phyloP scores from a whole-genome alignment of 139 green algal genomes.

The Spirogloea muscicola region DNA sequence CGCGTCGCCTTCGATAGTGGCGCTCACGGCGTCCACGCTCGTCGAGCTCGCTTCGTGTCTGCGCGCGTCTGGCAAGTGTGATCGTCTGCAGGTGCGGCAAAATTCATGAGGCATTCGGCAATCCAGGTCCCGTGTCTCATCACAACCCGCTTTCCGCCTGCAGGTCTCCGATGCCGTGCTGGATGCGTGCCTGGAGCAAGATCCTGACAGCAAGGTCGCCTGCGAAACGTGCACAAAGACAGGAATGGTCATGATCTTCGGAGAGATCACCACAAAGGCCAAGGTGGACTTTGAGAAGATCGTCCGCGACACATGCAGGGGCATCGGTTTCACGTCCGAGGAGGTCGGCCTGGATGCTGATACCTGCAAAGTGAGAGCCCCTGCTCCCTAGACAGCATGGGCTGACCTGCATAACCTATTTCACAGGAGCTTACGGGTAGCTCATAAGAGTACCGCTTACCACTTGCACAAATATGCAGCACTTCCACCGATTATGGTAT shows the following conservation, averaged over 20 bases:
- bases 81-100: no score
- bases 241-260: slow-evolving; percentile 99
- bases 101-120: no score
- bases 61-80: no score
- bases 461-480: no score
- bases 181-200: slow-evolving; percentile 87
- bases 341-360: slow-evolving; percentile 91
- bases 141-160: no score
- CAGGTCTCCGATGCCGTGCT: slow-evolving; percentile 98
- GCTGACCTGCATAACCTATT: background rate
- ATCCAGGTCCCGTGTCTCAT: no score
- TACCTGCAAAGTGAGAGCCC: slow-evolving; percentile 94
- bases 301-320: slow-evolving; percentile 67
- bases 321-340: slow-evolving; percentile 92
- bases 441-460: background rate
- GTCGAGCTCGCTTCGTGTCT: no score
- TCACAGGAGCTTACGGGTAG: background rate
- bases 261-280: slow-evolving; percentile 98
- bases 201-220: slow-evolving; percentile 58
- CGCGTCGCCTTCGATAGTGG: no score
- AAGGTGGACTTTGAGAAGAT: slow-evolving; percentile 99
- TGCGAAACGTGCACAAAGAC: slow-evolving; percentile 99
- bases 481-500: no score
- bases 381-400: background rate
- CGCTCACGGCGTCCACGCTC: no score